Percentiles rank a stretch among this genome's conserved stretches.
These are phyloP conservation scores for Apiospora hydei DNA, from an alignment of 2,329 filamentous ascomycete species.

Conservation along the genomic window DNA sequence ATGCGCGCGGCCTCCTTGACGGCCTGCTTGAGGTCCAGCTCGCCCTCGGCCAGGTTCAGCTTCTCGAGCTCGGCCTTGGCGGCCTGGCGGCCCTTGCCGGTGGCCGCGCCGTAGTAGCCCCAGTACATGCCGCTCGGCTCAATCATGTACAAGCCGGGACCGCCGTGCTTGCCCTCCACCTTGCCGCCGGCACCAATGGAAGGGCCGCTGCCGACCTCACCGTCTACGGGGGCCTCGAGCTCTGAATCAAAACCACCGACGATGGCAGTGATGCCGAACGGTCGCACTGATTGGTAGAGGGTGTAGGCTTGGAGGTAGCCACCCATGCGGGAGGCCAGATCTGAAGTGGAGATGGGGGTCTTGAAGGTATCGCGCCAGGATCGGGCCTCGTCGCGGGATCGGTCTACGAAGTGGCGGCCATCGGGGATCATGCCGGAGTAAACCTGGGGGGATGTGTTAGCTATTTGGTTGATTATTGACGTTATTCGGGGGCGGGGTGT, in stretches of 20 bases:
- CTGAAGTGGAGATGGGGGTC: slow-evolving; percentile 85
- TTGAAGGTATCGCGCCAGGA: slow-evolving; percentile 95
- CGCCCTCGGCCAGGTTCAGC: slow-evolving; percentile 82
- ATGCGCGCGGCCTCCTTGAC: slow-evolving; percentile 97
- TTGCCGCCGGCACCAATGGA: slow-evolving; percentile 84
- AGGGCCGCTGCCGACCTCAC: slow-evolving; percentile 86
- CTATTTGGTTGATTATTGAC: not conserved
- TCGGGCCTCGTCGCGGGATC: slow-evolving; percentile 91
- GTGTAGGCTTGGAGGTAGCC: slow-evolving; percentile 98
- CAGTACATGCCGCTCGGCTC: slow-evolving; percentile 97
- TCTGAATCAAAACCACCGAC: slow-evolving; percentile 93
- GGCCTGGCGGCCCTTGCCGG: slow-evolving; percentile 94
- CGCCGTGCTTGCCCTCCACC: slow-evolving; percentile 77
- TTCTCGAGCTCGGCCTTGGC: slow-evolving; percentile 99
- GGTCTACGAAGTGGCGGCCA: slow-evolving; percentile 91
- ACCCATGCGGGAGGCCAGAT: slow-evolving; percentile 91
- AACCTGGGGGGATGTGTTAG: slow-evolving; percentile 64
- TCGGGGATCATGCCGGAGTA: slow-evolving; percentile 95
- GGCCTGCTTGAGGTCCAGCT: slow-evolving; percentile 81
- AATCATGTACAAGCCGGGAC: slow-evolving; percentile 97
- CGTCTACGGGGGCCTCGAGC: slow-evolving; percentile 83
- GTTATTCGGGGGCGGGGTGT: slow-evolving; percentile 9
- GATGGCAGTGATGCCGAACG: slow-evolving; percentile 96
- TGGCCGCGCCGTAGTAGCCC: slow-evolving; percentile 98
- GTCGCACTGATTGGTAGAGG: slow-evolving; percentile 93